Evolutionary conservation across 164 flowering plant species (phyloP), one percentile per base, ranked within the genome.

Genomic region (Vitis riparia): DNA sequence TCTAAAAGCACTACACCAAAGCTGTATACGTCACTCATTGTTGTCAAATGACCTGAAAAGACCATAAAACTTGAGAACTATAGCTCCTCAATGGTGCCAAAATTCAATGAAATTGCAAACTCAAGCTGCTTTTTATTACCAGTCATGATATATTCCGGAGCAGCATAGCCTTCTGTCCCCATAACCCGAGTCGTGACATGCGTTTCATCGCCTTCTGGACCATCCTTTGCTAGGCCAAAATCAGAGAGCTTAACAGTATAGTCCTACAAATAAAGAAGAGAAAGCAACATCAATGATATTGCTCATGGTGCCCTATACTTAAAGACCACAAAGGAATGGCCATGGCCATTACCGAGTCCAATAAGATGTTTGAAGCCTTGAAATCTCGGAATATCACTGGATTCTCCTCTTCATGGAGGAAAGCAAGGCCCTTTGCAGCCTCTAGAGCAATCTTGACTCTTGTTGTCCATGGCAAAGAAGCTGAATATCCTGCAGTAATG

Each of bases 151-250:
- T 92, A 94, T 55, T 94, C 98, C 0, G 97, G 98, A 6, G 98
- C 98, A 11, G 94, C 97, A 29, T 94, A 94, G 68, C 98, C 98
- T 7, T 88, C 81, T 0, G 98, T 94, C 12, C 98, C 98, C 95
- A 94, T 89, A 8, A 94, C 84, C 1, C 93, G 79, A 0, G 97
- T 89, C 2, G 95, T 75, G 5, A 92, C 83, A 69, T 91, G 93
- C 0, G 91, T 85, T 0, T 92, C 78, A 37, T 88, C 94, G 29
- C 87, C 97, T 70, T 85, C 85, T 0, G 95, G 97, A 5, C 97
- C 97, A 27, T 92, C 95, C 55, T 76, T 92, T 0, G 98, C 98
- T 17, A 92, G 75, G 59, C 98, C 98, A 27, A 94, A 94, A 76
- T 94, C 98, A 4, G 98, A 91, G 6, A 94, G 82, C 74, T 92